Evolutionary conservation across 1,284 basidiomycete genomes (phyloP), one percentile per base, ranked within the genome.

Genomic region (Cryptococcus sp.): DNA sequence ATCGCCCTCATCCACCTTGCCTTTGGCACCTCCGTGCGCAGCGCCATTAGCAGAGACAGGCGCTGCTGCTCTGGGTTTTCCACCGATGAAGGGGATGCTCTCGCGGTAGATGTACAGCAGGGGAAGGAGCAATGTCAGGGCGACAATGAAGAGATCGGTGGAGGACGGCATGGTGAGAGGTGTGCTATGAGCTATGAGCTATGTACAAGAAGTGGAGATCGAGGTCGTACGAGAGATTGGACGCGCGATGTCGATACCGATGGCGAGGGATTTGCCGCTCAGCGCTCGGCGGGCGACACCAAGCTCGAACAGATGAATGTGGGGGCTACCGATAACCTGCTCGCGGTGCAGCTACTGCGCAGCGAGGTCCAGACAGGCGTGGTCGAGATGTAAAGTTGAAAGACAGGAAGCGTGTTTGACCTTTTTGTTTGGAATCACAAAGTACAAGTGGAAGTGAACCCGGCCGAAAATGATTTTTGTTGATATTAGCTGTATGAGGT

Each of bases 1-100:
- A 70, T 93, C 91, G 1, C 85, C 88, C 57, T 84, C 85, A 48
- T 88, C 89, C 79, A 85, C 85, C 41, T 79, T 70, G 2, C 70
- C 68, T 35, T 73, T 69, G n/a, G 43, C 54, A 3, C 53, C 49
- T 0, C 27, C 48, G 47, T 43, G 48, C 7, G 54, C 47, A n/a
- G 52, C 35, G 4, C 22, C 55, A 17, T 40, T 49, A 19, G 39
- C 30, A 10, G 30, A 35, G 30, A 35, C 30, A 41, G 47, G 39
- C 5, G 43, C 51, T 3, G 53, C 49, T 8, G 48, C 60, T 5
- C 45, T 46, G 13, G 64, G 55, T 59, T 66, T 68, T 40, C 68
- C 68, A 22, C 73, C 73, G 54, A 78, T 75, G 55, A 77, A 65
- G 4, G 77, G 77, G 30, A 78, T 60, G 8, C 69, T 75, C n/a